Percentiles rank a stretch among this genome's conserved stretches.
Conservation (phyloP, 2,329 filamentous ascomycete genomes). For the Gyromitra esculenta region DNA sequence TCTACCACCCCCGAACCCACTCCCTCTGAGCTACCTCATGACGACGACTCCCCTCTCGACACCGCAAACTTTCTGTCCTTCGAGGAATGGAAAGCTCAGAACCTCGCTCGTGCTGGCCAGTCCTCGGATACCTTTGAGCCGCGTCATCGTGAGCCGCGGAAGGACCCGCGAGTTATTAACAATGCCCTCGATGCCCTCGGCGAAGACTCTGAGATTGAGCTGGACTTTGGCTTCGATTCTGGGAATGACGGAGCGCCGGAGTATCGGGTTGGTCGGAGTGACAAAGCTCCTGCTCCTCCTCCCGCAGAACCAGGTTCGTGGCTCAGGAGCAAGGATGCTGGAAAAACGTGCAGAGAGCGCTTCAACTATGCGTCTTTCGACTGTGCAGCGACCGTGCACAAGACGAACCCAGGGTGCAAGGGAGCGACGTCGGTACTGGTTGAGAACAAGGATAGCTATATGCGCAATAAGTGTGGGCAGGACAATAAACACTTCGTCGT, state of each 20-base stretch:
- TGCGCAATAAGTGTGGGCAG: constrained; percentile 89
- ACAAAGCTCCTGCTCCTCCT: constrained; percentile 54
- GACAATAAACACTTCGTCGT: constrained; percentile 93
- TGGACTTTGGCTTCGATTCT: constrained; percentile 73
- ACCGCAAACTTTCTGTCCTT: constrained; percentile 92
- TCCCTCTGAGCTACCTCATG: constrained; percentile 51
- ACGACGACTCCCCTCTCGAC: constrained; percentile 73
- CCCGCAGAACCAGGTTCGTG: constrained; percentile 55
- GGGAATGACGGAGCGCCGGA: constrained; percentile 57
- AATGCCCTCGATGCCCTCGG: constrained; percentile 81
- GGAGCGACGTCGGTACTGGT: constrained; percentile 88
- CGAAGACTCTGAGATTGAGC: constrained; percentile 86
- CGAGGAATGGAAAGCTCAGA: constrained; percentile 97
- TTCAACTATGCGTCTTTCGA: constrained; percentile 99
- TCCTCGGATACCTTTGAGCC: constrained; percentile 72
- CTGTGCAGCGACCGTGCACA: constrained; percentile 90
- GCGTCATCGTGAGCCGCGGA: constrained; percentile 65
- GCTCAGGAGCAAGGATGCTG: constrained; percentile 80
- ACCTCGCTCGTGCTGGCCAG: constrained; percentile 85
- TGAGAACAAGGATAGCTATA: constrained; percentile 98
- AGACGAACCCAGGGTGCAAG: constrained; percentile 85
- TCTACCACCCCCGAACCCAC: constrained; percentile 48
- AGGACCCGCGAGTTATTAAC: constrained; percentile 64
- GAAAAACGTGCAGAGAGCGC: constrained; percentile 95
- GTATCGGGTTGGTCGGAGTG: constrained; percentile 52